phyloP scores from a whole-genome alignment of 2,329 filamentous ascomycete species.

The Podosphaera xanthii region DNA sequence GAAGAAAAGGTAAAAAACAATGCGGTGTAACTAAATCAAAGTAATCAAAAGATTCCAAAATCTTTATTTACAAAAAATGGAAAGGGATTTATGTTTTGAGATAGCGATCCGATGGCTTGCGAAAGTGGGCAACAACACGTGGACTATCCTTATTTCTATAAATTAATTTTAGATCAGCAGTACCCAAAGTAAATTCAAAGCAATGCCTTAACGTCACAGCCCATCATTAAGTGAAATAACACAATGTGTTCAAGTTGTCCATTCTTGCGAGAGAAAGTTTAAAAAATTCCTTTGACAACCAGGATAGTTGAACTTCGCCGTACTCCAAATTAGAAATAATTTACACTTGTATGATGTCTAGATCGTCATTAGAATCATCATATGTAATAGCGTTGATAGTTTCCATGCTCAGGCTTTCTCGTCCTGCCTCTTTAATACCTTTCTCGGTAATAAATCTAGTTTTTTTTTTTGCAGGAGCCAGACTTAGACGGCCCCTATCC shows the following conservation, averaged over 20 bases:
- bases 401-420: slow-evolving; percentile 45
- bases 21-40: not conserved
- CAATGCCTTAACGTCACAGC: too few species aligned
- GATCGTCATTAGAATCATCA: slow-evolving; percentile 13
- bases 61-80: not conserved
- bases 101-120: not conserved
- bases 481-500: slow-evolving; percentile 28
- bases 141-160: too few species aligned
- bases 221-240: too few species aligned
- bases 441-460: slow-evolving; percentile 60
- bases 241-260: too few species aligned
- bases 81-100: not conserved
- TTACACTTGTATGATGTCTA: slow-evolving; percentile 12
- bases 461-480: slow-evolving; percentile 34
- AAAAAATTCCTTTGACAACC: too few species aligned
- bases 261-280: too few species aligned
- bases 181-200: too few species aligned
- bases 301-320: too few species aligned
- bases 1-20: not conserved
- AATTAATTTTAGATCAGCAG: too few species aligned
- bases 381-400: slow-evolving; percentile 10
- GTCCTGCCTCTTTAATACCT: slow-evolving; percentile 53
- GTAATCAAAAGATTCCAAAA: not conserved
- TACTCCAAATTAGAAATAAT: not conserved
- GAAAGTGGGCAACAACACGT: not conserved